These are phyloP conservation scores for Salix arbutifolia DNA, from an alignment of 345 rosid species.

Conservation along the genomic window DNA sequence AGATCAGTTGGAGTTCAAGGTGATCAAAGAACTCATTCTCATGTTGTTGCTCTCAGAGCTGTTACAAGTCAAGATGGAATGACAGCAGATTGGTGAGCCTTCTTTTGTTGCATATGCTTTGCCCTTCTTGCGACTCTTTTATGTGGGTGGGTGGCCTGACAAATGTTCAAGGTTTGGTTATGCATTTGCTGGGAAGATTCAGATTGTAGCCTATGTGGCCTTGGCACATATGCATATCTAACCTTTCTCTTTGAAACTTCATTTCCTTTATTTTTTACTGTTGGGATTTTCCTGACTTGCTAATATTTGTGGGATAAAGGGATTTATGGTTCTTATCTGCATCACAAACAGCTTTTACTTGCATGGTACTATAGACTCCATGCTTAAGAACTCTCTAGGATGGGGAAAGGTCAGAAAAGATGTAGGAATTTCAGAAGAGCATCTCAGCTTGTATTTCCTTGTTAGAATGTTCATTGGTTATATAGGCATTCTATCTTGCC, in stretches of 20 bases:
- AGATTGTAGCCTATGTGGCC: not conserved
- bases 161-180: not conserved
- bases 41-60: conserved; percentile 97
- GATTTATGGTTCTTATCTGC: not conserved
- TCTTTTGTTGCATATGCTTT: not conserved
- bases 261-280: not conserved
- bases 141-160: not conserved
- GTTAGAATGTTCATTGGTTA: not conserved
- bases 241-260: not conserved
- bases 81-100: conserved; percentile 94
- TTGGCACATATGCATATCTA: not conserved
- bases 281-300: not conserved
- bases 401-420: not conserved
- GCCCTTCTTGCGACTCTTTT: not conserved
- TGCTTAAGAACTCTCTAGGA: not conserved
- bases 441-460: not conserved
- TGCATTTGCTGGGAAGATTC: not conserved
- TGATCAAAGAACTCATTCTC: conserved; percentile 97
- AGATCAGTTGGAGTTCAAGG: conserved; percentile 99
- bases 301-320: not conserved
- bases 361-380: not conserved
- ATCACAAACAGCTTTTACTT: not conserved
- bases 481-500: not conserved
- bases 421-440: not conserved
- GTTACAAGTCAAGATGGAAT: conserved; percentile 99